Evolutionary conservation across 805 yeast species (phyloP), one percentile per base, ranked within the genome.

Genomic region (Candida caryicola): DNA sequence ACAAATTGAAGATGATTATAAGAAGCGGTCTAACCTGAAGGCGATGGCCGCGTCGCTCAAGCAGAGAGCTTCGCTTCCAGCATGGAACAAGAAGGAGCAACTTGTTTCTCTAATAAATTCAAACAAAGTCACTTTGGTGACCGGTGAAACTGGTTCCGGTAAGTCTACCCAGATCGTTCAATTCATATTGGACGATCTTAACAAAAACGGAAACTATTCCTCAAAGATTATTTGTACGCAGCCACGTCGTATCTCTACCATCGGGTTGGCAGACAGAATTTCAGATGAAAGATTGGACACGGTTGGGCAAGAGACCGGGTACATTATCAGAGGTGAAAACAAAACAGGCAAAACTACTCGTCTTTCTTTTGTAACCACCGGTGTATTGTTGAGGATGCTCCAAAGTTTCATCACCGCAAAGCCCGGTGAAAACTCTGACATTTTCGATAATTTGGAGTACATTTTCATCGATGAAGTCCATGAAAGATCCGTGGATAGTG

Each of bases 121-220:
- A 0, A 76, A 85, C 53, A 77, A 77, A 45, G 84, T 88, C 4
- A 79, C 85, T 6, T 63, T 91, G 23, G 75, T 91, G 26, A 91
- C 98, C 2, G 99, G 98, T 57, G 99, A 93, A 58, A 91, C 98
- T 0, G 98, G 98, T 50, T 90, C 97, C 1, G 98, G 98, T 49
- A 91, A 91, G 55, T 87, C 96, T 1, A 91, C 99, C 0, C 99
- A 91, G 57, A 79, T 87, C 4, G 96, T 88, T 4, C 99, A 91
- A 57, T 91, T 89, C 49, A 67, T 91, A 15, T 62, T 91, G 13
- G 98, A 91, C 56, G 70, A 79, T 28, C 52, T 86, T 41, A 70
- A 76, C 34, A 32, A 62, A 0, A 55, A 61, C 9, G 74, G 74
- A 0, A 76, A 76, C 44, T 81, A 71, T 45, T 58, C 63, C 17